Base-by-base conservation (phyloP, 2,329 filamentous ascomycete genomes). In the Calcarisporium arbuscula region DNA sequence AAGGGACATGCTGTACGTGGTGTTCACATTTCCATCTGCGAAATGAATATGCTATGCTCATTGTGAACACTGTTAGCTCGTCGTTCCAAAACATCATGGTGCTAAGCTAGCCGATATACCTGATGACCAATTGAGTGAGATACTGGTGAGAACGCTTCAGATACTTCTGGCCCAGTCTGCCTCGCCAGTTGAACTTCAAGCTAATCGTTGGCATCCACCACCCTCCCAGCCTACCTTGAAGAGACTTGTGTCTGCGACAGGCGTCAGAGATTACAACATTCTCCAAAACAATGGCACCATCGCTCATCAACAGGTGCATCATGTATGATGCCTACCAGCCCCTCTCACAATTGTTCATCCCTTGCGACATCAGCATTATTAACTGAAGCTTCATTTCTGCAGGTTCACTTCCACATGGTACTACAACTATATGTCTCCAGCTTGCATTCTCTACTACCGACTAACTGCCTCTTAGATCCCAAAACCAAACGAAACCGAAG, bases 341-440 rank as follows among this genome's bases (percentile, higher is more conserved):
- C 28, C 15, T 18, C n/a, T 25, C 28, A 10, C 23, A n/a, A 30
- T 5, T 12, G 6, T 19, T 11, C 5, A 7, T 30, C 2, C 18
- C n/a, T 17, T 16, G 14, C 2, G 3, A 3, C 7, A 4, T 17
- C n/a, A 30, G 20, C n/a, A 2, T 10, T 7, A 36, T 32, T 32
- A 34, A n/a, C 25, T 40, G 45, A 28, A 43, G 21, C 19, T 12
- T 29, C 12, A 22, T 11, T 26, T 17, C 17, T n/a, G 25, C 34
- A 87, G 82, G 84, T 94, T 47, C 89, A 95, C 59, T 90, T 98
- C 62, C 92, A 98, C 56, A 82, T 96, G 78, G 83, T 87, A 73
- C 45, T n/a, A n/a, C n/a, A n/a, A n/a, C n/a, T n/a, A n/a, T n/a
- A n/a, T n/a, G n/a, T n/a, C n/a, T n/a, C n/a, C n/a, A n/a, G 70